These are phyloP conservation scores for Trichothecium sympodiale DNA, from an alignment of 2,329 filamentous ascomycete genomes.

Conservation along the genomic window DNA sequence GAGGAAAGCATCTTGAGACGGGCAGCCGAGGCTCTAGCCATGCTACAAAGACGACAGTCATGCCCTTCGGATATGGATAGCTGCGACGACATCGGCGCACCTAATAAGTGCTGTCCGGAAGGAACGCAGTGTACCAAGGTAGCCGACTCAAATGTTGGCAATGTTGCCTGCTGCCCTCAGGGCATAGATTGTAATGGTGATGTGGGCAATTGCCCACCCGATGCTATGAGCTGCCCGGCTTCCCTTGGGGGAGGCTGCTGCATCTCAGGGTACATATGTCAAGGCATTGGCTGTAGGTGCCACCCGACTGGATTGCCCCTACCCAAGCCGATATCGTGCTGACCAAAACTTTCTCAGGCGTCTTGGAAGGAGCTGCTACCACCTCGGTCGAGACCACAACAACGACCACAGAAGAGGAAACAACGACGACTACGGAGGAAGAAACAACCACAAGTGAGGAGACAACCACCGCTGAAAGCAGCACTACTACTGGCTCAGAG, in stretches of 20 bases:
- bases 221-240: slow-evolving; percentile 53
- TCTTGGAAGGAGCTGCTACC: neutral
- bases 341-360: neutral
- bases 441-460: slow-evolving; percentile 16
- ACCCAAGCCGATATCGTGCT: neutral
- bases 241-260: slow-evolving; percentile 65
- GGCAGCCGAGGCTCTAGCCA: slow-evolving; percentile 32
- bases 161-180: slow-evolving; percentile 64
- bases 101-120: slow-evolving; percentile 63
- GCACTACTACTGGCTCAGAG: slow-evolving; percentile 18
- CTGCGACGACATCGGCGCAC: slow-evolving; percentile 52
- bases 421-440: slow-evolving; percentile 14
- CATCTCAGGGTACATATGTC: slow-evolving; percentile 58
- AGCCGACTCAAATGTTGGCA: slow-evolving; percentile 49
- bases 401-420: neutral
- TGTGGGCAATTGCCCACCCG: slow-evolving; percentile 50
- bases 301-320: no score
- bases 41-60: slow-evolving; percentile 46
- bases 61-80: slow-evolving; percentile 57
- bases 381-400: neutral
- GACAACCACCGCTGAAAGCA: slow-evolving; percentile 18
- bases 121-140: slow-evolving; percentile 56
- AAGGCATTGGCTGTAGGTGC: slow-evolving; percentile 57
- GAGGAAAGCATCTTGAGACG: slow-evolving; percentile 24
- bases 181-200: slow-evolving; percentile 52